Base-by-base conservation (phyloP, 805 yeast species). In the Metschnikowia henanensis region DNA sequence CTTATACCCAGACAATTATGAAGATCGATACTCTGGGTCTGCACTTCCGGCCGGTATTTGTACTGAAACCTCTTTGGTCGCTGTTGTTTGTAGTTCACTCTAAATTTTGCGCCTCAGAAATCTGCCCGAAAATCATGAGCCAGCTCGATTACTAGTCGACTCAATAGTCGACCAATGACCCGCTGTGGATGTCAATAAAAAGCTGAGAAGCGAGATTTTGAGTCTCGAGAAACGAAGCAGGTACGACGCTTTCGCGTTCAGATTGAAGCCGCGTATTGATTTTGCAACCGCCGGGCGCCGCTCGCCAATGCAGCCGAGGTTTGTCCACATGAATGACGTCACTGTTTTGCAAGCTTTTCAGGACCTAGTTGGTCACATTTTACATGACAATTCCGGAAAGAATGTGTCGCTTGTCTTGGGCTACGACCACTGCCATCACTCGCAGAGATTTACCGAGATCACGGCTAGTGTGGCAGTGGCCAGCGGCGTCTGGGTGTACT, bases 261-360 rank as follows among this genome's bases (percentile, higher is more conserved):
- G 85, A 39, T 68, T 89, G 23, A 57, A 76, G 34, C 53, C 57
- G n/a, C 65, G 96, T 41, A 83, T 91, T 21, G 68, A 81, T 10
- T 92, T 92, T 64, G 98, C 98, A 0, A 92, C 98, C 0, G 97
- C 98, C 2, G 98, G 97, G 0, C 76, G 94, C 37, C 72, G 99
- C 21, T 79, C 95, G 2, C 68, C 74, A 18, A 90, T 94, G 97
- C 91, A 83, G 49, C 89, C 97, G 0, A 98, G 99, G 0, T 90
- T 87, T 59, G 77, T 80, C 40, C 78, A 90, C 53, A 86, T 94
- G 92, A 92, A 94, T 62, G 84, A 84, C 49, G 83, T 92, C 15
- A 89, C 97, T 0, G 85, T 92, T 1, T 58, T 88, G 35, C 98
- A 92, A 66, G 91, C 98, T 0, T 81, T 97, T 0, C 96, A 89